Percentiles rank a stretch among this genome's conserved stretches.
Conservation (phyloP, 768 basidiomycete species). For the Phlebiopsis flavidoalba region DNA sequence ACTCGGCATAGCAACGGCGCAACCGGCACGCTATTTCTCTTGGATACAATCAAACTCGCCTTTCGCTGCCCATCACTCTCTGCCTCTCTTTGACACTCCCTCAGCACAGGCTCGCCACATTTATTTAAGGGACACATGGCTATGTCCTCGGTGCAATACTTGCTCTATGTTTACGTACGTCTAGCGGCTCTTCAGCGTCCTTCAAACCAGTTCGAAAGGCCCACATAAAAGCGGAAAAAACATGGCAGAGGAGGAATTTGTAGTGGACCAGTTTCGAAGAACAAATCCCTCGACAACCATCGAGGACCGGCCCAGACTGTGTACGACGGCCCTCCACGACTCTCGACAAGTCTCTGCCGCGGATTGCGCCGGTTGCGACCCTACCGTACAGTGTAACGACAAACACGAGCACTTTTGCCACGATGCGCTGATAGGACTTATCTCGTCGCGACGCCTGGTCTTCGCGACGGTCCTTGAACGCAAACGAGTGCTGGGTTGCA, state of each 20-base stretch:
- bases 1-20: constrained; percentile 5
- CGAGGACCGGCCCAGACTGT: neutral
- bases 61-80: neutral
- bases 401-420: neutral
- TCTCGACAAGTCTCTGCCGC: neutral
- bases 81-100: neutral
- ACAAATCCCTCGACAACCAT: neutral
- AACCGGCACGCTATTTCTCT: constrained; percentile 1
- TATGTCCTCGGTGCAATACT: neutral
- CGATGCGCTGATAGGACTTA: neutral
- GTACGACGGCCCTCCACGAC: neutral
- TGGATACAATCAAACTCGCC: constrained; percentile 2
- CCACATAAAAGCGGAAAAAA: neutral
- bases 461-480: neutral
- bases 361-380: neutral
- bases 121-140: neutral
- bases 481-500: neutral
- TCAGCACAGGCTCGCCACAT: neutral
- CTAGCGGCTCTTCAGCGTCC: neutral
- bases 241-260: neutral
- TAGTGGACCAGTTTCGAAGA: neutral
- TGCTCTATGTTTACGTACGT: neutral
- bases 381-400: neutral
- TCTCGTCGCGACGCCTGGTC: neutral
- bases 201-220: neutral